Evolutionary conservation across 1,284 basidiomycete species (phyloP).

Genomic region (Fomitopsis betulina): DNA sequence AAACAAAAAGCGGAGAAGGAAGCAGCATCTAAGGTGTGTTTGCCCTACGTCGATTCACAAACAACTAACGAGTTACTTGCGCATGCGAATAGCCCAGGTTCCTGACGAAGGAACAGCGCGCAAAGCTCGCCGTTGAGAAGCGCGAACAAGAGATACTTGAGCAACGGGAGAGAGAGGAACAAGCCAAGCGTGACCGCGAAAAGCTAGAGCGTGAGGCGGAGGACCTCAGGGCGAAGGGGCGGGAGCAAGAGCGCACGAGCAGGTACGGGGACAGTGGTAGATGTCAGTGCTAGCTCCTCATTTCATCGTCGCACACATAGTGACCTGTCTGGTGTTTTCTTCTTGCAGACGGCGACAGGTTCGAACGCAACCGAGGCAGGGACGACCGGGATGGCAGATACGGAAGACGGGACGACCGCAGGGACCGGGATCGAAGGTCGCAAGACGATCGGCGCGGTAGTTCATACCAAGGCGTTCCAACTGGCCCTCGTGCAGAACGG

Average conservation of each 20-base stretch:
- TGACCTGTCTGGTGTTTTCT: constrained; percentile 12
- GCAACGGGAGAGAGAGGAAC: constrained; percentile 60
- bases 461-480: constrained; percentile 59
- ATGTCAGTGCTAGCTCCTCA: constrained; percentile 36
- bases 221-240: constrained; percentile 47
- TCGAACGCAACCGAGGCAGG: constrained; percentile 45
- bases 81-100: constrained; percentile 71
- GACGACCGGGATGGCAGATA: constrained; percentile 30
- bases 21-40: constrained; percentile 76
- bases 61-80: neutral
- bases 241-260: constrained; percentile 30
- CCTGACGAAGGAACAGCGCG: constrained; percentile 83
- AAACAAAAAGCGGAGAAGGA: constrained; percentile 87
- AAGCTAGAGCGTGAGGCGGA: constrained; percentile 74
- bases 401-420: constrained; percentile 32
- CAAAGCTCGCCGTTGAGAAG: constrained; percentile 82
- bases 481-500: constrained; percentile 80
- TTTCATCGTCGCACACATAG: constrained; percentile 10
- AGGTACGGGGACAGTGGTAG: constrained; percentile 39
- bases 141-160: constrained; percentile 76
- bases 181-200: constrained; percentile 54
- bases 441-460: constrained; percentile 20
- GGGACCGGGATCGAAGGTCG: constrained; percentile 25
- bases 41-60: neutral
- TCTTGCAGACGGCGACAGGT: constrained; percentile 54